Conservation (phyloP, 2,329 filamentous ascomycete genomes). For the Incumbomyces lentus region DNA sequence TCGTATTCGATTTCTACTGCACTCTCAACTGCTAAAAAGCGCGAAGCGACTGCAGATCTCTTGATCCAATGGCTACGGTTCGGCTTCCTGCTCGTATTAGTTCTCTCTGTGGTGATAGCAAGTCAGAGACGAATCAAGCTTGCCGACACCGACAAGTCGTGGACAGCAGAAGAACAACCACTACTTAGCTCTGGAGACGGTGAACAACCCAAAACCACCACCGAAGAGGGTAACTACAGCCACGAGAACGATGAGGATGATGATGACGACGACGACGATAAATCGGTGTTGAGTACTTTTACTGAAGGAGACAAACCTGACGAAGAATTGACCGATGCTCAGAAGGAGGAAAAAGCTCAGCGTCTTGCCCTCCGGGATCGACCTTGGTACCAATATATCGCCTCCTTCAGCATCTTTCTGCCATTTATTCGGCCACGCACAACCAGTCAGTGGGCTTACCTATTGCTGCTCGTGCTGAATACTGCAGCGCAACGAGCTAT, state of each 20-base stretch:
- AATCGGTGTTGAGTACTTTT: neutral
- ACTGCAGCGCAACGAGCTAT: conserved; percentile 61
- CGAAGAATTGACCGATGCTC: conserved; percentile 50
- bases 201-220: neutral
- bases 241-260: conserved; percentile 36
- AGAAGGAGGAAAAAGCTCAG: conserved; percentile 42
- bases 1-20: conserved; percentile 6
- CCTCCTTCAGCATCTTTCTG: conserved; percentile 63
- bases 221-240: conserved; percentile 28
- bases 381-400: conserved; percentile 55
- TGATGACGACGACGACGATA: conserved; percentile 37
- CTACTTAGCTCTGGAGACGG: conserved; percentile 22
- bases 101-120: neutral
- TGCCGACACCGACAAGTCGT: neutral
- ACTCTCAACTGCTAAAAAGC: neutral
- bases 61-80: conserved; percentile 1
- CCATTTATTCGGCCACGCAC: conserved; percentile 70
- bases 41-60: neutral
- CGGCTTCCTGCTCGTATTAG: neutral
- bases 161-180: conserved; percentile 23
- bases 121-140: neutral
- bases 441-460: conserved; percentile 55
- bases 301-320: conserved; percentile 39
- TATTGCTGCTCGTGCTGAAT: conserved; percentile 56
- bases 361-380: conserved; percentile 12